A percentile compares a stretch with the other conserved stretches of the same genome.
Conservation (phyloP, 768 basidiomycete species). For the Aureoboletus auriporus region DNA sequence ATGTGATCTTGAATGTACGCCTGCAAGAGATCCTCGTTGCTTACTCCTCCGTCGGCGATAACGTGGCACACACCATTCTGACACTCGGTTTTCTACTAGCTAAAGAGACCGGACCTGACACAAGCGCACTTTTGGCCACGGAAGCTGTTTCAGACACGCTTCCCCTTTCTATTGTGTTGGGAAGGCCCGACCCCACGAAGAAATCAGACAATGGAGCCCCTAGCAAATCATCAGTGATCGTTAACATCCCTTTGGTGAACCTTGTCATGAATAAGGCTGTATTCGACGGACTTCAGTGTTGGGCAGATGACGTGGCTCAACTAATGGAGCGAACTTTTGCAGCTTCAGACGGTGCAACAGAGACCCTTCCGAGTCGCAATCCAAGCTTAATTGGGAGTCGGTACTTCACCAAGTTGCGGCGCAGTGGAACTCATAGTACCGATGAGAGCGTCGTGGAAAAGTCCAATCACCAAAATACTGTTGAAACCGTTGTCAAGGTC, state of each 20-base stretch:
- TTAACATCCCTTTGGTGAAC: conserved; percentile 61
- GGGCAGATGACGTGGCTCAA: conserved; percentile 83
- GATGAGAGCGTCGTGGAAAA: conserved; percentile 36
- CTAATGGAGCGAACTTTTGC: conserved; percentile 47
- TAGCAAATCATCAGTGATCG: conserved; percentile 14
- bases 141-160: conserved; percentile 14
- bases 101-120: conserved; percentile 10
- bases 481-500: conserved; percentile 50
- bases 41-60: conserved; percentile 38
- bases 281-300: conserved; percentile 80
- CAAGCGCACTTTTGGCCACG: conserved; percentile 22
- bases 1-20: conserved; percentile 34
- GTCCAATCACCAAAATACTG: conserved; percentile 17
- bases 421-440: conserved; percentile 36
- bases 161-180: conserved; percentile 22
- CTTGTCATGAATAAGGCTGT: conserved; percentile 56
- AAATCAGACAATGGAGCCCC: background rate
- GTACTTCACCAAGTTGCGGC: conserved; percentile 53
- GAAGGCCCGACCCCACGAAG: conserved; percentile 7
- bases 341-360: conserved; percentile 18
- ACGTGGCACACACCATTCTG: conserved; percentile 43
- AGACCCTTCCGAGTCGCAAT: conserved; percentile 44
- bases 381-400: conserved; percentile 75
- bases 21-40: conserved; percentile 48
- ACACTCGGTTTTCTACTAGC: conserved; percentile 44